Conservation (phyloP, 179 eudicot genomes). For the Silene coronaria region DNA sequence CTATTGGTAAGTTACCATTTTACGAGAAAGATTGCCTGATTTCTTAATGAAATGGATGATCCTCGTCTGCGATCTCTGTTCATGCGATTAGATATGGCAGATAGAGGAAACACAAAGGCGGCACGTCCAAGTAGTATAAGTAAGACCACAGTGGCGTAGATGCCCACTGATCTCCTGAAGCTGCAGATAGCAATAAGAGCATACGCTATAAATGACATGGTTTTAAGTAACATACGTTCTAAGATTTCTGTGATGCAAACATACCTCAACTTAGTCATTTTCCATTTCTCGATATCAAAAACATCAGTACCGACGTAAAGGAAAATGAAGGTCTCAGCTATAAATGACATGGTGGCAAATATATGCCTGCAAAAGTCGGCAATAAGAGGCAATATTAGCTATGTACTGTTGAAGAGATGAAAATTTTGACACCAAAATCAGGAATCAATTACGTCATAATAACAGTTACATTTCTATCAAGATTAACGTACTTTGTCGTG, state of each 20-base stretch:
- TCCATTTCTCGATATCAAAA: conserved; percentile 89
- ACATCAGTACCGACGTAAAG: conserved; percentile 94
- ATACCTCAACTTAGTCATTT: conserved; percentile 65
- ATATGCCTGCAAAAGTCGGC: conserved; percentile 51
- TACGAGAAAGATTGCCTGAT: conserved; percentile 44
- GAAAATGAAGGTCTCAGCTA: conserved; percentile 91
- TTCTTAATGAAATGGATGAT: conserved; percentile 53
- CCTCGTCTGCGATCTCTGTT: conserved; percentile 40
- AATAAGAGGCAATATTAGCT: no score
- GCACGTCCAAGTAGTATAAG: conserved; percentile 80
- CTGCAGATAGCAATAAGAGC: conserved; percentile 29
- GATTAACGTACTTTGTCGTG: conserved; percentile 56
- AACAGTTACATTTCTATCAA: background rate
- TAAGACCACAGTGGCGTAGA: conserved; percentile 43
- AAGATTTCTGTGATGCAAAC: background rate
- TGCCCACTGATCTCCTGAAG: conserved; percentile 41
- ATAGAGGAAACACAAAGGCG: conserved; percentile 89
- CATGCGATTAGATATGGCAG: conserved; percentile 62
- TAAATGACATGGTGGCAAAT: conserved; percentile 89
- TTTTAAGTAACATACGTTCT: background rate
- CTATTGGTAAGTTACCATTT: background rate
- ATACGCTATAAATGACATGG: background rate
- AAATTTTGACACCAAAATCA: background rate
- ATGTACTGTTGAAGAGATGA: no score
- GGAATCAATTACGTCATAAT: background rate